Conservation (phyloP, 2,329 filamentous ascomycete species). For the Aureobasidium leucospermi region DNA sequence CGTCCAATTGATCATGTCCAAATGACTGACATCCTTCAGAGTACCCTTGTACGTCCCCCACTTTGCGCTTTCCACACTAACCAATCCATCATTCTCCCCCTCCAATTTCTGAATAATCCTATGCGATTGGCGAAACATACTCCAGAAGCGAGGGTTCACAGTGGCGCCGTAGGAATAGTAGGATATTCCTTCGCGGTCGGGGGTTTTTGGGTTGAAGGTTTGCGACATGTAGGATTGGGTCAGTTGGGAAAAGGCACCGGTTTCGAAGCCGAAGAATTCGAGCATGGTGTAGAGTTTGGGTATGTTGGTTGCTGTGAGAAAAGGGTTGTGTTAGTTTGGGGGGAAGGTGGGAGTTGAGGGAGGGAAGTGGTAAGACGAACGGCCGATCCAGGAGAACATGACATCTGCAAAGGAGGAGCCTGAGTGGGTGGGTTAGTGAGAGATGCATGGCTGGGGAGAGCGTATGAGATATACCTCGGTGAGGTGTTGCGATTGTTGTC, state of each 20-base stretch:
- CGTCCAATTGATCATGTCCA: constrained; percentile 61
- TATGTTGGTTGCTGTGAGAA: constrained; percentile 34
- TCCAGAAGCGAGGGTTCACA: constrained; percentile 48
- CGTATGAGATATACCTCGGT: constrained; percentile 37
- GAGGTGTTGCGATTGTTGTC: constrained; percentile 56
- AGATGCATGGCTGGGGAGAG: neutral
- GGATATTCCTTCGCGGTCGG: constrained; percentile 46
- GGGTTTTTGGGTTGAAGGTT: constrained; percentile 53
- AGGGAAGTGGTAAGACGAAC: constrained; percentile 23
- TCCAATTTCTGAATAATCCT: constrained; percentile 47
- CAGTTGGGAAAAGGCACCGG: constrained; percentile 55
- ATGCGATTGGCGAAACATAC: constrained; percentile 51
- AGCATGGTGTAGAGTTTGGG: constrained; percentile 50
- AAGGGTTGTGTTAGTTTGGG: constrained; percentile 11
- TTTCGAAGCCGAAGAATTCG: constrained; percentile 48
- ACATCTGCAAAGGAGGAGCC: constrained; percentile 57
- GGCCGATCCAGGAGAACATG: constrained; percentile 50
- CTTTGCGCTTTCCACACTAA: constrained; percentile 53
- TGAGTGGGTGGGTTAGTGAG: constrained; percentile 4
- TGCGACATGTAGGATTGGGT: constrained; percentile 52
- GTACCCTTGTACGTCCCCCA: constrained; percentile 60
- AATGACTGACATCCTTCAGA: constrained; percentile 54
- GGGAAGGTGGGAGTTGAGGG: no score
- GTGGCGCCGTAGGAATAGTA: constrained; percentile 59
- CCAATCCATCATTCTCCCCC: constrained; percentile 56